phyloP scores from a whole-genome alignment of 2,329 filamentous ascomycete genomes.

The Chrysosporium keratinophilum region DNA sequence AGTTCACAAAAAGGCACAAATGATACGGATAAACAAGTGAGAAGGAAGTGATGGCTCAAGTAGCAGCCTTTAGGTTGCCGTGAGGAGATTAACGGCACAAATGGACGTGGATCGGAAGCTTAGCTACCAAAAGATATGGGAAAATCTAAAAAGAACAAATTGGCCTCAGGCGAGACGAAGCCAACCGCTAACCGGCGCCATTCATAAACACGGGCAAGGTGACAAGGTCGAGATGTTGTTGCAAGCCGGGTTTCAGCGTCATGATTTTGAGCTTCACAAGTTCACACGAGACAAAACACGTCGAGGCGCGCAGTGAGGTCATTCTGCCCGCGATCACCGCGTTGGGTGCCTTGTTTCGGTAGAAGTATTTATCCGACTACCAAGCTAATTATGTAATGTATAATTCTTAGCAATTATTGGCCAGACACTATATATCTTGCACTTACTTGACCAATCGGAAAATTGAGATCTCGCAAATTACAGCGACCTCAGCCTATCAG shows the following conservation, averaged over 20 bases:
- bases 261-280: not conserved
- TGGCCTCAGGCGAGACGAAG: slow-evolving; percentile 3
- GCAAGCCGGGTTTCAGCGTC: slow-evolving; percentile 5
- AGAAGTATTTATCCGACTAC: not conserved
- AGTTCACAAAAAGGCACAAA: not conserved
- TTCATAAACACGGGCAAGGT: slow-evolving; percentile 4
- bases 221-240: not conserved
- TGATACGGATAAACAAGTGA: not conserved
- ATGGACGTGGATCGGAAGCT: too few relatives aligned
- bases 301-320: slow-evolving; percentile 7
- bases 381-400: not conserved
- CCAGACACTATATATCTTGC: not conserved
- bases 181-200: not conserved
- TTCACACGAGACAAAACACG: not conserved
- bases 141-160: slow-evolving; percentile 6
- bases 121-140: not conserved
- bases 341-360: slow-evolving; percentile 8
- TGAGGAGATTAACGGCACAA: too few relatives aligned
- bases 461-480: too few relatives aligned
- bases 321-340: slow-evolving; percentile 10
- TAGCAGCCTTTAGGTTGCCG: not conserved
- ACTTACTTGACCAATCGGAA: not conserved
- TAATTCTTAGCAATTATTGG: not conserved
- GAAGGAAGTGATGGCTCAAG: not conserved
- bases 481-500: not conserved